phyloP scores from a whole-genome alignment of 2,329 filamentous ascomycete genomes.

The Claviceps sp. region DNA sequence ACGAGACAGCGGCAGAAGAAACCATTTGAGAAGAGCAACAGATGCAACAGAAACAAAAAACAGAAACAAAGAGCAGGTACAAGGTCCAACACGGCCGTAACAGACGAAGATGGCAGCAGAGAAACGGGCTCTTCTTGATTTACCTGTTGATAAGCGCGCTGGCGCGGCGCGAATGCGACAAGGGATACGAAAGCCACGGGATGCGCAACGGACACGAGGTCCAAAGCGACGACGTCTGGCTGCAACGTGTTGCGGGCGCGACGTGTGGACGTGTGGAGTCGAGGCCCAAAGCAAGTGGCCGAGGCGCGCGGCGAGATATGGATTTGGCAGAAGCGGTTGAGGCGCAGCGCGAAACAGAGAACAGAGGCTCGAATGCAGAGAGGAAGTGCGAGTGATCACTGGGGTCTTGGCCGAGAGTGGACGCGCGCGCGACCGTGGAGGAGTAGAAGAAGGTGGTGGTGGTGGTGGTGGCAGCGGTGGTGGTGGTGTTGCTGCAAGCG shows the following conservation, averaged over 20 bases:
- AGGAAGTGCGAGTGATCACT: slow-evolving; percentile 2
- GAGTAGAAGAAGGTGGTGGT: slow-evolving; percentile 5
- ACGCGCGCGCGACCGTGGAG: slow-evolving; percentile 7
- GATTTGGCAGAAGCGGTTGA: background rate
- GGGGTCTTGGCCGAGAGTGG: slow-evolving; percentile 10
- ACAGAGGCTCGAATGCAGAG: background rate
- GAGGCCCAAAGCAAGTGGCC: background rate
- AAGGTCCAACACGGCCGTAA: background rate
- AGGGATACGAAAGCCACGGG: slow-evolving; percentile 3
- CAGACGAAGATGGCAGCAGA: background rate
- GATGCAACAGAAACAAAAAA: background rate
- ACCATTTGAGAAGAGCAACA: background rate
- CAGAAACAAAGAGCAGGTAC: background rate
- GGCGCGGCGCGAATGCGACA: slow-evolving; percentile 10
- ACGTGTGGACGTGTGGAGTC: slow-evolving; percentile 6
- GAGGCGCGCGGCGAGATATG: slow-evolving; percentile 2
- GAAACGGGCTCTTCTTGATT: background rate
- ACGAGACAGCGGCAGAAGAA: background rate
- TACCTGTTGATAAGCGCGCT: slow-evolving; percentile 4
- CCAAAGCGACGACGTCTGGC: background rate
- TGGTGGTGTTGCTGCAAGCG: slow-evolving; percentile 9
- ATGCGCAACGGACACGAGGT: slow-evolving; percentile 5
- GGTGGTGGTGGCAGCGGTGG: background rate
- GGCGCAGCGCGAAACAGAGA: background rate
- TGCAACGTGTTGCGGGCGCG: background rate